Evolutionary conservation across 495 filamentous ascomycete species (phyloP).

Genomic region (Penicillium herquei): DNA sequence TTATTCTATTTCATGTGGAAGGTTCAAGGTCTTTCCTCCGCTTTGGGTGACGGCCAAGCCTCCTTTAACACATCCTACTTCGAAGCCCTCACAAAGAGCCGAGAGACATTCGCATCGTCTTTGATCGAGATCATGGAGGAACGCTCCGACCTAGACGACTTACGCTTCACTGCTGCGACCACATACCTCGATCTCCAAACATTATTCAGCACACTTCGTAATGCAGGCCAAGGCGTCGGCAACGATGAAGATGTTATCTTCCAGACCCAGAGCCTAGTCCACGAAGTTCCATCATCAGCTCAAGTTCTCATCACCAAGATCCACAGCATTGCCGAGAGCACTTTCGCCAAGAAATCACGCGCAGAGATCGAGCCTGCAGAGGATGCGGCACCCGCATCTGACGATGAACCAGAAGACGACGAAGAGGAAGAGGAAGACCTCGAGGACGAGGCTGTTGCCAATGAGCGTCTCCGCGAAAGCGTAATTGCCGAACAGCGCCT

Average conservation of each 20-base stretch:
- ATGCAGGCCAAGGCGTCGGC: conserved; percentile 35
- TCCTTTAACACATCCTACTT: conserved; percentile 53
- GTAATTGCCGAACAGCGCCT: conserved; percentile 77
- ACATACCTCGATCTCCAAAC: conserved; percentile 76
- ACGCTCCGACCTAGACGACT: conserved; percentile 62
- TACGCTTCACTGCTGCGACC: conserved; percentile 72
- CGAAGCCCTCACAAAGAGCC: conserved; percentile 42
- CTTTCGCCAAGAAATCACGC: conserved; percentile 66
- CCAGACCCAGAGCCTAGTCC: conserved; percentile 60
- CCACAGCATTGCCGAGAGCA: conserved; percentile 70
- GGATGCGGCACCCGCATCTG: conserved; percentile 60
- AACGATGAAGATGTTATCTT: conserved; percentile 48
- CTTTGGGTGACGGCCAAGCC: conserved; percentile 37
- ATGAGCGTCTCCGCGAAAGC: conserved; percentile 56
- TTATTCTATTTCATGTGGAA: conserved; percentile 98
- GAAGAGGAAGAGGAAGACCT: conserved; percentile 57
- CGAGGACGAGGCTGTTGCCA: conserved; percentile 45
- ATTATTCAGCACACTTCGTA: conserved; percentile 71
- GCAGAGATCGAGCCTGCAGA: conserved; percentile 65
- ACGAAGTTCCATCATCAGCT: conserved; percentile 57
- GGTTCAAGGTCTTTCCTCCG: conserved; percentile 50
- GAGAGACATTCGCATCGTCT: conserved; percentile 53
- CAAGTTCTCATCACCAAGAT: conserved; percentile 66
- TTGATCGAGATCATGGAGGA: conserved; percentile 62
- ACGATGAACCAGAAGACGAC: conserved; percentile 52